Evolutionary conservation across 768 basidiomycete genomes (phyloP).

Genomic region (Leucocoprinus sp.): DNA sequence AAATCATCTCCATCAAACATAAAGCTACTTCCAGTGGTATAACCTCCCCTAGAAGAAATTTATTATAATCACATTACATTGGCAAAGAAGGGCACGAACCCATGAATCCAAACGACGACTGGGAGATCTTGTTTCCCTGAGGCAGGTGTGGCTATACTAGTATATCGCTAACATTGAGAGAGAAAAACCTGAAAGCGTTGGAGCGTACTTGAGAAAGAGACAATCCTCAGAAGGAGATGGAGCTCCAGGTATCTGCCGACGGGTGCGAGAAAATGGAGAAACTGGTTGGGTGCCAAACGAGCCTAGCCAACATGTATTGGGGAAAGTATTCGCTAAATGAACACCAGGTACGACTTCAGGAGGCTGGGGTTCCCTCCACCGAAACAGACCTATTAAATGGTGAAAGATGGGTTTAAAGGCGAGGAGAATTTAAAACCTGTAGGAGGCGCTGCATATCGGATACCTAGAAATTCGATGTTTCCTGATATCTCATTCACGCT

Average conservation of each 20-base stretch:
- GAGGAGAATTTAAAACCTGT: slow-evolving; percentile 23
- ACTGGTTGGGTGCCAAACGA: not conserved
- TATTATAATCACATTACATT: not conserved
- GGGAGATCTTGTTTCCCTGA: not conserved
- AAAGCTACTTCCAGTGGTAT: not conserved
- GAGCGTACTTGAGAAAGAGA: not conserved
- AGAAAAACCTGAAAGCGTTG: too few species aligned
- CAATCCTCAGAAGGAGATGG: not conserved
- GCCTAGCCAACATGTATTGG: not conserved
- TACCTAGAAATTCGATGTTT: slow-evolving; percentile 31
- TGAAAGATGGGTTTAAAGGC: not conserved
- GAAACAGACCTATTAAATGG: not conserved
- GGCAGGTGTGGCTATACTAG: too few species aligned
- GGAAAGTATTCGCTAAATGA: not conserved
- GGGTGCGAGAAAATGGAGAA: not conserved
- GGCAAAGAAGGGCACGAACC: not conserved
- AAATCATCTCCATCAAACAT: slow-evolving; percentile 27
- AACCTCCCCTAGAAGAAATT: not conserved
- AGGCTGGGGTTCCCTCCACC: slow-evolving; percentile 8
- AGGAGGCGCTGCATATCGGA: slow-evolving; percentile 44
- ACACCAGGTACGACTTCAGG: not conserved
- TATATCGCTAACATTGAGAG: too few species aligned
- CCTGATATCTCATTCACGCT: slow-evolving; percentile 23
- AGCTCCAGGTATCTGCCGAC: not conserved
- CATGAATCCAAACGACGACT: not conserved